These are phyloP conservation scores for Candida maltosa DNA, from an alignment of 805 yeast species.

Conservation along the genomic window DNA sequence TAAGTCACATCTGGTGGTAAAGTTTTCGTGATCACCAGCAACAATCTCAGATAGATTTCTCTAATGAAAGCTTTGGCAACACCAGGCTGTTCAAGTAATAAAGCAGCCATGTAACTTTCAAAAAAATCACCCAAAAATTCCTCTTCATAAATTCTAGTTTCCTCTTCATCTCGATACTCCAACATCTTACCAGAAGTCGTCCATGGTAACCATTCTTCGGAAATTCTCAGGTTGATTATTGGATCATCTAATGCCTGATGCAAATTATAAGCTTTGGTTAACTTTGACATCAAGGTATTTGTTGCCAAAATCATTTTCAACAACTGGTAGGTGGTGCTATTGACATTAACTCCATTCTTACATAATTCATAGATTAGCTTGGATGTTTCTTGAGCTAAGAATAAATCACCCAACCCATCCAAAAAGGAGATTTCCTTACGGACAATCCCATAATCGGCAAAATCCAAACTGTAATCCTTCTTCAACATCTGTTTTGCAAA, in stretches of 20 bases:
- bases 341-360: conserved; percentile 8
- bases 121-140: conserved; percentile 42
- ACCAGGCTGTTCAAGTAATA: conserved; percentile 34
- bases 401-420: conserved; percentile 42
- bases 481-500: conserved; percentile 18
- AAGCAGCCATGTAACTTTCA: conserved; percentile 41
- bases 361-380: conserved; percentile 25
- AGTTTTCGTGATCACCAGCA: conserved; percentile 12
- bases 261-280: conserved; percentile 33
- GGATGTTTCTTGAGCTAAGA: conserved; percentile 34
- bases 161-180: conserved; percentile 10
- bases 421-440: conserved; percentile 34
- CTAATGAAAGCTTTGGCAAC: conserved; percentile 32
- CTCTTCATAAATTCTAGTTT: conserved; percentile 29
- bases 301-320: conserved; percentile 33
- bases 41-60: conserved; percentile 26
- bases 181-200: conserved; percentile 12
- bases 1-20: conserved; percentile 18
- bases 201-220: conserved; percentile 24
- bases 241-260: conserved; percentile 32
- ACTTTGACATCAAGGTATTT: conserved; percentile 33
- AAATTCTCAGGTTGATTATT: conserved; percentile 12
- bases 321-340: conserved; percentile 11
- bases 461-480: conserved; percentile 16
- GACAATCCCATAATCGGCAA: conserved; percentile 18